These are phyloP conservation scores for Colletotrichum eleusines DNA, from an alignment of 2,329 filamentous ascomycete species.

Conservation along the genomic window DNA sequence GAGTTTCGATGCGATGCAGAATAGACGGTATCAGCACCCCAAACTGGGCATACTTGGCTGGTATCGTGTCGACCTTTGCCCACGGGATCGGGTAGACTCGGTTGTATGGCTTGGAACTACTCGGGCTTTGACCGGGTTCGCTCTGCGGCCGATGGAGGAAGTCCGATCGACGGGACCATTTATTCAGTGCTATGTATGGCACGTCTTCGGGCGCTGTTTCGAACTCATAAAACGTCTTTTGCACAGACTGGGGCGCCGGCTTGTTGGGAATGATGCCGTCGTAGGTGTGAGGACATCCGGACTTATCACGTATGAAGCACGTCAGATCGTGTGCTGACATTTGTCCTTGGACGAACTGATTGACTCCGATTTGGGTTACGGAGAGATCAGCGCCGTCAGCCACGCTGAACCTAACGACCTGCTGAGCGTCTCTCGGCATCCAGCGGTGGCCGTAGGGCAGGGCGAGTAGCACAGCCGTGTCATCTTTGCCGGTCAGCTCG, in stretches of 20 bases:
- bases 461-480: conserved; percentile 60
- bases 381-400: conserved; percentile 45
- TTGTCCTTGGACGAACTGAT: conserved; percentile 45
- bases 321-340: conserved; percentile 42
- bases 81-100: conserved; percentile 59
- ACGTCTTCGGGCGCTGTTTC: conserved; percentile 56
- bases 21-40: conserved; percentile 79
- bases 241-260: conserved; percentile 57
- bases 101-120: conserved; percentile 57
- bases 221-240: conserved; percentile 49
- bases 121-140: conserved; percentile 33
- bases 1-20: conserved; percentile 74
- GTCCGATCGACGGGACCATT: conserved; percentile 68
- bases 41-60: conserved; percentile 59
- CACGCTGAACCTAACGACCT: conserved; percentile 58
- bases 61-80: conserved; percentile 64
- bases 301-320: conserved; percentile 57
- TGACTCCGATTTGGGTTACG: conserved; percentile 49
- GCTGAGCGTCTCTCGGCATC: conserved; percentile 52
- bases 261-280: conserved; percentile 57
- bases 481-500: conserved; percentile 50
- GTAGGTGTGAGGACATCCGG: conserved; percentile 56
- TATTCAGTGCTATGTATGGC: conserved; percentile 62
- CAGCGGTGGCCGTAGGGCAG: conserved; percentile 64
- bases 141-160: conserved; percentile 62